Percentiles rank a stretch among this genome's conserved stretches.
These are phyloP conservation scores for Kazachstania viticola DNA, from an alignment of 805 yeast species.

Conservation along the genomic window DNA sequence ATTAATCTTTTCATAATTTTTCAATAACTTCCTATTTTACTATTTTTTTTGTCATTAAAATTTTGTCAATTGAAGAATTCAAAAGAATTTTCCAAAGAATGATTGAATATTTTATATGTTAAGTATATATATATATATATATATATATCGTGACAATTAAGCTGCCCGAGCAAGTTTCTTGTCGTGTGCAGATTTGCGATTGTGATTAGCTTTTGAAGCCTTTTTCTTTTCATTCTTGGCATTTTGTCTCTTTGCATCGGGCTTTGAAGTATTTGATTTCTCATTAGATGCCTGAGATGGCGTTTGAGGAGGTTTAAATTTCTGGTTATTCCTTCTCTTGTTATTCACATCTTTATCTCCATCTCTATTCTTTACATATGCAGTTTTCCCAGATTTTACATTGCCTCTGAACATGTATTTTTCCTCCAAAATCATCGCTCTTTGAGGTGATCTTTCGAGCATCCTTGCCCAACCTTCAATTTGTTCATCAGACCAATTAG, in stretches of 20 bases:
- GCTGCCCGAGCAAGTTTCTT: no score
- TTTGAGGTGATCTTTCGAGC: constrained; percentile 52
- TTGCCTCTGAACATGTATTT: constrained; percentile 41
- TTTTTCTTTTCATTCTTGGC: constrained; percentile 43
- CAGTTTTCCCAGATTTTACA: constrained; percentile 20
- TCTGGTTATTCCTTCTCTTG: constrained; percentile 1
- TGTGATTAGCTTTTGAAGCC: constrained; percentile 50
- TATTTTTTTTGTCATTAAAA: no score
- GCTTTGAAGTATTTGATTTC: constrained; percentile 6
- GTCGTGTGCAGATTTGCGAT: constrained; percentile 50
- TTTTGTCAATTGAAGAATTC: no score
- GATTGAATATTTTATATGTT: no score
- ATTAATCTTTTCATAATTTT: no score
- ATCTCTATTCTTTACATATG: constrained; percentile 20
- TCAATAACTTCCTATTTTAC: no score
- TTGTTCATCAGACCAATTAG: constrained; percentile 79
- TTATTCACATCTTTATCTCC: background rate
- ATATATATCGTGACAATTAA: no score
- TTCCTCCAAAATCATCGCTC: constrained; percentile 53
- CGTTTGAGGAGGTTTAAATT: background rate
- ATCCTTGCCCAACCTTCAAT: constrained; percentile 88
- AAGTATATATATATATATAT: no score
- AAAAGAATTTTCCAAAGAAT: no score
- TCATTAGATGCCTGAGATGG: constrained; percentile 3
- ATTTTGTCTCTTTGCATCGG: constrained; percentile 29